Conservation (phyloP, 106 monocot species). For the Vanilla planifolia region DNA sequence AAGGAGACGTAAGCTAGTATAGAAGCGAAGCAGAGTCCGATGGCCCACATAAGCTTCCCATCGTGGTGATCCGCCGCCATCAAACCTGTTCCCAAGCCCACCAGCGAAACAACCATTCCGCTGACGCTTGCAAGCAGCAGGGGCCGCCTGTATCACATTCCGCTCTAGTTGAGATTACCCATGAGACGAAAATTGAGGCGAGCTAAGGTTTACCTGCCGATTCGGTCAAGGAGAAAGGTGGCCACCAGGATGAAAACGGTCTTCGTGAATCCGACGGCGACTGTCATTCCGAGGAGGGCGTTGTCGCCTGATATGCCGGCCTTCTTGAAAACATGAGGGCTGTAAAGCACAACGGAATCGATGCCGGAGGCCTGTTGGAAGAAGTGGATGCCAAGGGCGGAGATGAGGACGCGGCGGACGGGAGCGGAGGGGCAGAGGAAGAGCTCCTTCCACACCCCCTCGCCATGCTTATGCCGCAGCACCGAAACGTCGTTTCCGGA, state of each 20-base stretch:
- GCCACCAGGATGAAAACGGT: constrained; percentile 62
- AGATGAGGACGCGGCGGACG: constrained; percentile 51
- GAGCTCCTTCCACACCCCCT: constrained; percentile 70
- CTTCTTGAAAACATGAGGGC: constrained; percentile 51
- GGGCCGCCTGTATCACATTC: too few species aligned
- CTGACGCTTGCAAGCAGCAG: constrained; percentile 44
- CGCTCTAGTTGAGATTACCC: too few species aligned
- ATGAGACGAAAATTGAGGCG: too few species aligned
- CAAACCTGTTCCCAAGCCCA: constrained; percentile 24
- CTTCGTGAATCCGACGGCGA: constrained; percentile 71
- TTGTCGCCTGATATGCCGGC: constrained; percentile 35
- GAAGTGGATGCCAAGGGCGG: constrained; percentile 63
- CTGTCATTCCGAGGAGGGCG: constrained; percentile 34
- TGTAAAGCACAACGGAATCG: constrained; percentile 86
- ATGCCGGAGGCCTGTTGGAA: constrained; percentile 83
- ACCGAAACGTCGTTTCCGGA: constrained; percentile 9
- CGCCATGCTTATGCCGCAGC: constrained; percentile 14
- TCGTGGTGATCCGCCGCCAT: constrained; percentile 18
- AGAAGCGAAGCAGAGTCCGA: constrained; percentile 8
- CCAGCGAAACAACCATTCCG: constrained; percentile 51
- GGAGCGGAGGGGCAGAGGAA: constrained; percentile 47
- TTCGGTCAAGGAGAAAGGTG: constrained; percentile 51
- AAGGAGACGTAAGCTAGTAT: constrained; percentile 17
- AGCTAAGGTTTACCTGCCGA: too few species aligned
- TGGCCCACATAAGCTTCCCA: constrained; percentile 15